Evolutionary conservation across 805 yeast species (phyloP).

Genomic region (Monosporozyma yasuniensis): DNA sequence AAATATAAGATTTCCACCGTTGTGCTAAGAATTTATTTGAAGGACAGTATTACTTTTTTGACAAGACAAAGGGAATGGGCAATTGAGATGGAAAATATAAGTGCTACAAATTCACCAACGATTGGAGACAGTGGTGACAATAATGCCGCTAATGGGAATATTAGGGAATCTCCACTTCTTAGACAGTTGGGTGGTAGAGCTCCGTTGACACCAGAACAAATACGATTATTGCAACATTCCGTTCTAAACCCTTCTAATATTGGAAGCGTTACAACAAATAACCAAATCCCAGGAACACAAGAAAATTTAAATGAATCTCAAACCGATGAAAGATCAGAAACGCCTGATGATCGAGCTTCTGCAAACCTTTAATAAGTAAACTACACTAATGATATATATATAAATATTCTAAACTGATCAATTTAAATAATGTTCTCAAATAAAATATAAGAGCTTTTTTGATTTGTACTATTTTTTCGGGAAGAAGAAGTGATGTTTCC

Average conservation of each 20-base stretch:
- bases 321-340: conserved; percentile 19
- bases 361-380: background rate
- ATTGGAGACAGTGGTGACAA: conserved; percentile 7
- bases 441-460: background rate
- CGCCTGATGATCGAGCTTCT: conserved; percentile 22
- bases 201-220: conserved; percentile 19
- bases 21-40: conserved; percentile 25
- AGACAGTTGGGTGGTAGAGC: conserved; percentile 6
- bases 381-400: background rate
- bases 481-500: no score
- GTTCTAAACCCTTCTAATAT: conserved; percentile 3
- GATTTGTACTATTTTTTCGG: background rate
- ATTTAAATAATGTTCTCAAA: background rate
- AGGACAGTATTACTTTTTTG: conserved; percentile 26
- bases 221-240: conserved; percentile 22
- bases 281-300: background rate
- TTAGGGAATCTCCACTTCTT: background rate
- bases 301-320: conserved; percentile 5
- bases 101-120: conserved; percentile 16
- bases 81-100: conserved; percentile 11
- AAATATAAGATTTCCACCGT: conserved; percentile 27
- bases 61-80: conserved; percentile 29
- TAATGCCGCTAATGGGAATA: background rate
- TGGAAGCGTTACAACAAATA: background rate
- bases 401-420: background rate